Base-by-base conservation (phyloP, 768 basidiomycete genomes). In the Lentinula edodes region DNA sequence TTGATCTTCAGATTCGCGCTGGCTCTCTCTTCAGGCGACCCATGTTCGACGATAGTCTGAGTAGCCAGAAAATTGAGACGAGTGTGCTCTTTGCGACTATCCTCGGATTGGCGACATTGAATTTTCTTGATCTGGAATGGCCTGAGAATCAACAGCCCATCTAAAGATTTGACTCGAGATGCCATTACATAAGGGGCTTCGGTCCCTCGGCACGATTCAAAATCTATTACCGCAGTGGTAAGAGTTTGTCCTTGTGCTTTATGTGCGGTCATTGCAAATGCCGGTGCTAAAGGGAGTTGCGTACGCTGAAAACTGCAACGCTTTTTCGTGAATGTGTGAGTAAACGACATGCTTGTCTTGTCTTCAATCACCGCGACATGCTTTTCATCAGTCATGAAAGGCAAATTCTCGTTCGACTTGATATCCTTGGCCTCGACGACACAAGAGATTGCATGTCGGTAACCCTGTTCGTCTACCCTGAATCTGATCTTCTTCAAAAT, bases 281-380 rank as follows among this genome's bases (percentile, higher is more conserved):
- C 53, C 3, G 53, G 23, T 8, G 46, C 46, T 1, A 48, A 15
- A 15, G 46, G 46, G 1, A 48, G 46, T 20, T 48, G 46, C 2
- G 32, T 55, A 23, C 53, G 15, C 36, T 55, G 35, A 1, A 55
- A 38, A 5, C 5, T 34, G 35, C 35, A 35, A 1, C 18, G n/a
- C 35, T 55, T 55, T 6, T 55, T 4, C 0, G 3, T n/a, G 39
- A 63, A 53, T 0, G 55, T 62, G 42, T 71, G 64, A 0, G 34
- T 52, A 6, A 70, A 51, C 7, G n/a, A 9, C 0, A 70, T 23
- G 0, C 58, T 38, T 0, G 39, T 32, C 0, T 52, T 52, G 18
- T 71, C 69, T 41, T 62, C 35, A 1, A 72, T 18, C 0, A 58
- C 64, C 2, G 65, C 64, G 0, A 64, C 63, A 16, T 69, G 54